Base-by-base conservation (phyloP, 2,329 filamentous ascomycete species). In the Curvularia eragrostidis region DNA sequence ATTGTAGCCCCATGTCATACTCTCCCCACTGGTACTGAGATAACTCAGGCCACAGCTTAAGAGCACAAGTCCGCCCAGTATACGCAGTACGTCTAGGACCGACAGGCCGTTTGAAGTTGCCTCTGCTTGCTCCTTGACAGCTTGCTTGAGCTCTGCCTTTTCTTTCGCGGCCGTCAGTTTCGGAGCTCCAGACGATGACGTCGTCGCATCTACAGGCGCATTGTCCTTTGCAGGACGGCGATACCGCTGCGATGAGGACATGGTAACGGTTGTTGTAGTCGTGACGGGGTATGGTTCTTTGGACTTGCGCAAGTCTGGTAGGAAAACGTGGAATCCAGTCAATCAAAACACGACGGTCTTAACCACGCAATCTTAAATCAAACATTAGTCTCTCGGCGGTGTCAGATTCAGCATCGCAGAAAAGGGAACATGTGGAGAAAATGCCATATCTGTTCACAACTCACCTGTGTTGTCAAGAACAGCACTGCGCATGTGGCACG, bases 11-110 rank as follows among this genome's bases (percentile, higher is more conserved):
- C 75, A 78, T 21, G 74, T 75, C 65, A 77, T 67, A 42, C 67
- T 72, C 72, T 91, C 85, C 60, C 89, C 89, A 61, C 84, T 82
- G 43, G 89, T 92, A 66, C 91, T 82, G 63, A 93, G 85, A 77
- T 93, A 94, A 78, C 90, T 93, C 53, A 93, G 80, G 18, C 85
- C 87, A 68, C 83, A 86, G 23, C 87, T 90, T 46, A 88, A 84
- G 42, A 91, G 66, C 32, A 89, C 64, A 13, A 93, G 76, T 53
- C 91, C 91, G 30, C 83, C 83, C 44, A 93, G 69, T 28, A 93
- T 83, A 30, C 91, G 88, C 58, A 92, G 77, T 52, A 90, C 75
- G 74, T 94, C 91, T 32, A 92, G 67, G 39, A 76, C 50, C 0
- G 72, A 74, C 32, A 75, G 41, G 47, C 65, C 60, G n/a, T 52